Percentiles rank a stretch among this genome's conserved stretches.
phyloP scores from a whole-genome alignment of 345 rosid species.

The Carallia pectinifolia region DNA sequence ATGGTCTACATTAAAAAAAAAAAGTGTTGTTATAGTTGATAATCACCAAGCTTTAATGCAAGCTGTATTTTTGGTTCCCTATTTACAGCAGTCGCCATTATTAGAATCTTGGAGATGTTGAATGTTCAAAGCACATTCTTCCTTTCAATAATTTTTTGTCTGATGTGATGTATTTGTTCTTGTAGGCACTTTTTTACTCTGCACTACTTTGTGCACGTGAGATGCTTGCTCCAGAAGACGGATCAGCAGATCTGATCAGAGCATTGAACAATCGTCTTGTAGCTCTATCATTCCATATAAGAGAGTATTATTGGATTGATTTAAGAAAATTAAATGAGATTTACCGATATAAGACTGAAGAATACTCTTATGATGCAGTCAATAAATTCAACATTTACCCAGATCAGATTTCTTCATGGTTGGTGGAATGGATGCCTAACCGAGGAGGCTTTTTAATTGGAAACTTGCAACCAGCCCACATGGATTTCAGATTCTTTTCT shows the following conservation, averaged over 20 bases:
- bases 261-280: conserved; percentile 88
- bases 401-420: conserved; percentile 94
- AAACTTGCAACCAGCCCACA: conserved; percentile 91
- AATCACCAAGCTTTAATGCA: background rate
- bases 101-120: background rate
- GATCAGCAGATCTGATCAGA: conserved; percentile 73
- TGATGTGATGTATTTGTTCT: conserved; percentile 9
- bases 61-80: background rate
- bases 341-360: conserved; percentile 51
- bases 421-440: conserved; percentile 86
- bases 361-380: conserved; percentile 87
- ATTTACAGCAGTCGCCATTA: background rate
- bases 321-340: conserved; percentile 31
- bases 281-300: conserved; percentile 82
- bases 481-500: conserved; percentile 97
- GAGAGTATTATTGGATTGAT: conserved; percentile 97
- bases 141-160: background rate
- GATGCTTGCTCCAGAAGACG: conserved; percentile 87
- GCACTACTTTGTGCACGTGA: conserved; percentile 81
- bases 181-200: conserved; percentile 84
- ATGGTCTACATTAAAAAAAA: no score
- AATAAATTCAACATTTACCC: conserved; percentile 98
- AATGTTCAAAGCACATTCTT: background rate
- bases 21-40: no score
- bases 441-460: conserved; percentile 93